Percentiles rank a stretch among this genome's conserved stretches.
Conservation (phyloP, 2,329 filamentous ascomycete species). For the Cladosporium sp. region DNA sequence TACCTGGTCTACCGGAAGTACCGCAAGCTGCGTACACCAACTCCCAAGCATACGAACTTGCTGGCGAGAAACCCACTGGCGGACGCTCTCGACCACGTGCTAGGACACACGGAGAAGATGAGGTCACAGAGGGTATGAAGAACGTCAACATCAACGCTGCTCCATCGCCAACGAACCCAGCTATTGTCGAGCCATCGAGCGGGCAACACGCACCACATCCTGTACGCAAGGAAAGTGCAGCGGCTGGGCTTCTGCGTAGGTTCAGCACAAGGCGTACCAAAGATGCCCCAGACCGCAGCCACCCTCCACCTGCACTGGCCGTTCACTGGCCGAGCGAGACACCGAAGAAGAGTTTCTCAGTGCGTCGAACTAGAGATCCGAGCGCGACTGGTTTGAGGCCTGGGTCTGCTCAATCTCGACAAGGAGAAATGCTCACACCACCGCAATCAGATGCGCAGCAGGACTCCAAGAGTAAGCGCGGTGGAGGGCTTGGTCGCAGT, state of each 20-base stretch:
- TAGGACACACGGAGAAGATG: conserved; percentile 92
- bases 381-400: conserved; percentile 55
- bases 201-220: conserved; percentile 45
- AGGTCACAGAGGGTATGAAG: conserved; percentile 72
- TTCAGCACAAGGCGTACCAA: conserved; percentile 84
- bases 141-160: conserved; percentile 62
- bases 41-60: conserved; percentile 77
- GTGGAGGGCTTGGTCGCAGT: conserved; percentile 74
- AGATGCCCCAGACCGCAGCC: conserved; percentile 60
- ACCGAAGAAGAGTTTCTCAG: conserved; percentile 85
- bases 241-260: conserved; percentile 78
- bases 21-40: conserved; percentile 91
- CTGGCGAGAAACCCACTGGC: conserved; percentile 82
- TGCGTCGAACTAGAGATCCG: conserved; percentile 60
- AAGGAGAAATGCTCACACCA: conserved; percentile 69
- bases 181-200: conserved; percentile 46
- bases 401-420: conserved; percentile 52
- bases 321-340: conserved; percentile 76
- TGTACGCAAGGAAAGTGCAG: conserved; percentile 81
- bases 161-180: conserved; percentile 40
- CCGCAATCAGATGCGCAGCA: conserved; percentile 58
- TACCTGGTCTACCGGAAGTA: conserved; percentile 70
- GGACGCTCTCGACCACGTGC: conserved; percentile 81
- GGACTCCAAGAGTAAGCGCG: conserved; percentile 14
- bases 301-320: conserved; percentile 73